phyloP scores from a whole-genome alignment of 2,329 filamentous ascomycete genomes.

The Fusarium pseudocircinatum region DNA sequence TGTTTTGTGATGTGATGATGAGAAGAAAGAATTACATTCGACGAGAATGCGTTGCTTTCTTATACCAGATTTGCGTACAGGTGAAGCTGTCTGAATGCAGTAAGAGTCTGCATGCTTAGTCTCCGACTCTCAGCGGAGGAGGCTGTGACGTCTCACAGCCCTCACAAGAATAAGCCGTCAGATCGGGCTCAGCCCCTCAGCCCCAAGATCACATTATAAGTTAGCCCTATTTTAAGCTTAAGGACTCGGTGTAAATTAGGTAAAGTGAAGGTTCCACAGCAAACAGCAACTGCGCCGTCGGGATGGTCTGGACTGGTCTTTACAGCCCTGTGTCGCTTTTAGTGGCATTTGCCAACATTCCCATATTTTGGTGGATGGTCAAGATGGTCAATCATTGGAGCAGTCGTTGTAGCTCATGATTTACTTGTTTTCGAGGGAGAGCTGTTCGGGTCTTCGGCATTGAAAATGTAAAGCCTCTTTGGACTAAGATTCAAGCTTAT shows the following conservation, averaged over 20 bases:
- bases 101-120: neutral
- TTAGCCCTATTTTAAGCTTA: constrained; percentile 36
- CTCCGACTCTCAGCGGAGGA: constrained; percentile 23
- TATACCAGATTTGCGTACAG: neutral
- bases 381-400: neutral
- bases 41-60: neutral
- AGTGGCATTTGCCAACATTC: neutral
- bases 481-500: neutral
- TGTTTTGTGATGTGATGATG: constrained; percentile 32
- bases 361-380: neutral
- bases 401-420: neutral
- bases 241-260: constrained; percentile 3
- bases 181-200: constrained; percentile 20
- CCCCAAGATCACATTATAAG: neutral
- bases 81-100: neutral
- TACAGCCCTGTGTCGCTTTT: neutral
- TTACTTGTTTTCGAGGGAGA: neutral
- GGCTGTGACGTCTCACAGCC: constrained; percentile 26
- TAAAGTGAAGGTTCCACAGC: neutral
- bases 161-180: constrained; percentile 15
- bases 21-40: constrained; percentile 1
- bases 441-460: neutral
- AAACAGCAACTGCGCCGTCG: neutral
- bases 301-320: neutral
- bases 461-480: neutral